Evolutionary conservation across 306 rosid genomes (phyloP), one percentile per base, ranked within the genome.

Genomic region (Bauhinia variegata): DNA sequence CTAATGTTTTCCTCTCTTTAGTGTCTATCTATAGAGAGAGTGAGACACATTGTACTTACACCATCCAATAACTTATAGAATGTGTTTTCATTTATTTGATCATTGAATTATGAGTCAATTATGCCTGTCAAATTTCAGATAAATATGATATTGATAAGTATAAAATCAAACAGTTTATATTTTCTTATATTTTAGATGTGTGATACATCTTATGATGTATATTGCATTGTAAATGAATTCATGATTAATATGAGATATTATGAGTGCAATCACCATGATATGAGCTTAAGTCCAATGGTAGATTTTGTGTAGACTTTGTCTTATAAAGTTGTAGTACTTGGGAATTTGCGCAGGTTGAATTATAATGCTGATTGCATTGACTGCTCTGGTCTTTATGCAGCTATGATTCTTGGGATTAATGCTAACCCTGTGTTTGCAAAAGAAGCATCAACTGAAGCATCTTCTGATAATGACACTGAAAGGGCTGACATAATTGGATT

Each of bases 361-460:
- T 17, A 48, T 68, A 39, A 42, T 65, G 17, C 19, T 82, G 53
- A 33, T 19, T 69, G 63, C 34, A 32, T 58, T 66, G 61, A 60
- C 61, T 71, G 47, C 63, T 72, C 54, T 71, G 36, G 30, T 71
- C 39, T 70, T 30, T 63, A 12, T 79, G 77, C 78, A 84, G 93
- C 89, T 46, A 62, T 84, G 51, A 38, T 84, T 64, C 56, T 89
- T 50, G 93, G 87, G 67, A 81, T 88, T 39, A 82, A 81, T 84
- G 78, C 88, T 57, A 83, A 78, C 67, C 75, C 88, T 51, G 84
- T 84, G 64, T 80, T 84, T 37, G 96, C 98, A 13, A 82, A 86
- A 72, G 91, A 84, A 23, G 78, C 51, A 60, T 66, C 78, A 34
- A 11, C 64, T 46, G 78, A 72, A 74, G 71, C 84, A 52, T 73